Percentiles rank a stretch among this genome's conserved stretches.
phyloP scores from a whole-genome alignment of 345 rosid genomes.

The Pistacia integerrima region DNA sequence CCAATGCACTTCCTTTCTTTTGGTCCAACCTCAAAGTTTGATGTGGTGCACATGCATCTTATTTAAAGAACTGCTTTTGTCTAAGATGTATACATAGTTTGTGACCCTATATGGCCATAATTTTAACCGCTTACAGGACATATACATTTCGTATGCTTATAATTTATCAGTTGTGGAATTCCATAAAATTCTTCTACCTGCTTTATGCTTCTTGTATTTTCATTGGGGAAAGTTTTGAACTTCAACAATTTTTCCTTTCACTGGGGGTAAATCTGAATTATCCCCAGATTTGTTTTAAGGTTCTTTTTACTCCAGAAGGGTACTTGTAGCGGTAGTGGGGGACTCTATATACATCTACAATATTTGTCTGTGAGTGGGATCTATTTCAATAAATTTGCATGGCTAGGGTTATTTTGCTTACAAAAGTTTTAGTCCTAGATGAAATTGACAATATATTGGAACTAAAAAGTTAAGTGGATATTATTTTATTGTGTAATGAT shows the following conservation, averaged over 20 bases:
- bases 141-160: background rate
- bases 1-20: background rate
- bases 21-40: background rate
- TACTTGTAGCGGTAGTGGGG: background rate
- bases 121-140: background rate
- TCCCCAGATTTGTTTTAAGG: background rate
- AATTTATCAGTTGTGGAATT: background rate
- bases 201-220: background rate
- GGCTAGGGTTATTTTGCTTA: background rate
- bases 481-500: background rate
- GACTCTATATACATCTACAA: background rate
- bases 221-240: background rate
- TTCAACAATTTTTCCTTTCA: background rate
- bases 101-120: background rate
- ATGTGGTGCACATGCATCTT: background rate
- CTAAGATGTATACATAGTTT: background rate
- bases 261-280: background rate
- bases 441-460: background rate
- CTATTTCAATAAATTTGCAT: background rate
- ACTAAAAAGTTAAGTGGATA: background rate
- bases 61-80: background rate
- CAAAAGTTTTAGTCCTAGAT: background rate
- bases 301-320: background rate
- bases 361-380: background rate
- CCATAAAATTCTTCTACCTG: background rate